phyloP scores from a whole-genome alignment of 208 protist species.

The Leishmania mexicana region DNA sequence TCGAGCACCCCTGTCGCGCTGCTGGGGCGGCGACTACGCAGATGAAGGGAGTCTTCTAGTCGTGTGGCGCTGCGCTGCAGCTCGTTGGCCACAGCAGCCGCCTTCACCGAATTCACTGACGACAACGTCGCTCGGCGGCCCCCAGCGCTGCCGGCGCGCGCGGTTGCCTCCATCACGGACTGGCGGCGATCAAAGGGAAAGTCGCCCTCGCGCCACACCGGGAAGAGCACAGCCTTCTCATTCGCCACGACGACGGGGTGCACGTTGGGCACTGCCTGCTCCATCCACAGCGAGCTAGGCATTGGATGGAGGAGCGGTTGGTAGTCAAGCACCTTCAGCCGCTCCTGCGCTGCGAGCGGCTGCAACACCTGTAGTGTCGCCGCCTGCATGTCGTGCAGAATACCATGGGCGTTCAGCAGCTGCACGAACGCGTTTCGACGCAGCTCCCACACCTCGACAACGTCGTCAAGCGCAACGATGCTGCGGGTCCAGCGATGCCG shows the following conservation, averaged over 20 bases:
- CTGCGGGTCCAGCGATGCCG: constrained; percentile 72
- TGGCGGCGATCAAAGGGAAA: constrained; percentile 44
- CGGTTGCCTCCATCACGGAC: constrained; percentile 11
- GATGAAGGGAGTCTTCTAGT: constrained; percentile 18
- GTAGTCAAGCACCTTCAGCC: constrained; percentile 55
- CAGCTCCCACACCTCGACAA: constrained; percentile 80
- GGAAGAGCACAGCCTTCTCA: constrained; percentile 42
- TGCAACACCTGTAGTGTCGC: constrained; percentile 77
- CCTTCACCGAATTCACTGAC: constrained; percentile 7
- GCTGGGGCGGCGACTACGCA: constrained; percentile 1
- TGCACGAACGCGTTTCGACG: constrained; percentile 56
- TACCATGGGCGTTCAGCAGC: constrained; percentile 55
- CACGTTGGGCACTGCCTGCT: constrained; percentile 62
- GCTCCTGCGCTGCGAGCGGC: constrained; percentile 47
- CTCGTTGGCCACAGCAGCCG: constrained; percentile 17
- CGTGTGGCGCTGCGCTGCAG: constrained; percentile 19
- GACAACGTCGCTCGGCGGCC: constrained; percentile 20
- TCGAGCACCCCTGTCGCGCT: constrained; percentile 17
- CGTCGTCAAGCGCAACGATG: constrained; percentile 62
- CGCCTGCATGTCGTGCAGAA: constrained; percentile 55
- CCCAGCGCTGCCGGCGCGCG: constrained; percentile 11
- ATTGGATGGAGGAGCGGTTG: constrained; percentile 70
- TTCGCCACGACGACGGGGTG: constrained; percentile 55
- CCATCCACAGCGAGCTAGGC: constrained; percentile 75
- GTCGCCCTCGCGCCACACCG: constrained; percentile 73